A percentile compares a stretch with the other conserved stretches of the same genome.
Conservation (phyloP, 352 stramenopile genomes). For the Phytopythium chamaehyphon region DNA sequence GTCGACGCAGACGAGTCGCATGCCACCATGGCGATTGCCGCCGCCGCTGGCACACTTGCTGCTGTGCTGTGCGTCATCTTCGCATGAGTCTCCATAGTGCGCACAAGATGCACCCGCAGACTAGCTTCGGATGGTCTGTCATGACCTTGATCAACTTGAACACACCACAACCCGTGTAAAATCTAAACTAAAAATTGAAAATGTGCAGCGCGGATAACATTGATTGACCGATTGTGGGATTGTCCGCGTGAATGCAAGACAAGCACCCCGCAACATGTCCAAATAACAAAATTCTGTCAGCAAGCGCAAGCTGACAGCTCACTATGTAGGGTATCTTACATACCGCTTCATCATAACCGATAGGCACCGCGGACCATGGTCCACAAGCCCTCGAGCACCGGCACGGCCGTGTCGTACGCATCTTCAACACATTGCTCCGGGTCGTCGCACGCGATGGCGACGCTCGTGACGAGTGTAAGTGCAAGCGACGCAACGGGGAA, state of each 20-base stretch:
- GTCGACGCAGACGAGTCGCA: constrained; percentile 20
- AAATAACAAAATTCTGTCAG: constrained; percentile 9
- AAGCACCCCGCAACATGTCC: constrained; percentile 3
- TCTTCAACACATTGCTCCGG: constrained; percentile 51
- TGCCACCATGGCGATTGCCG: constrained; percentile 47
- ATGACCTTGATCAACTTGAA: not conserved
- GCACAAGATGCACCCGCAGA: not conserved
- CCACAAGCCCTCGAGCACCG: constrained; percentile 30
- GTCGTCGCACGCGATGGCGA: constrained; percentile 71
- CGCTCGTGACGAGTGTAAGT: constrained; percentile 53
- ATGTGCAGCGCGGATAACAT: not conserved
- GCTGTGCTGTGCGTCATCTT: constrained; percentile 62
- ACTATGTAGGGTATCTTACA: not conserved
- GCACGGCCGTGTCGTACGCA: constrained; percentile 24
- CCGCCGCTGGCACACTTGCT: constrained; percentile 48
- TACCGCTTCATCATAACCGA: constrained; percentile 27
- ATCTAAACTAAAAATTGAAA: constrained; percentile 5
- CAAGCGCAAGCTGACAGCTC: not conserved
- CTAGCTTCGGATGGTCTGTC: not conserved
- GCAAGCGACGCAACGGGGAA: constrained; percentile 61
- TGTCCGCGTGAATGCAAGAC: not conserved
- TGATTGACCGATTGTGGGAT: not conserved
- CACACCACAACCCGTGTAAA: constrained; percentile 4
- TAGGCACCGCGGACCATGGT: constrained; percentile 43
- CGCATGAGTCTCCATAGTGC: constrained; percentile 23